phyloP scores from a whole-genome alignment of 1,284 basidiomycete species.

The Ceratobasidium sp. region DNA sequence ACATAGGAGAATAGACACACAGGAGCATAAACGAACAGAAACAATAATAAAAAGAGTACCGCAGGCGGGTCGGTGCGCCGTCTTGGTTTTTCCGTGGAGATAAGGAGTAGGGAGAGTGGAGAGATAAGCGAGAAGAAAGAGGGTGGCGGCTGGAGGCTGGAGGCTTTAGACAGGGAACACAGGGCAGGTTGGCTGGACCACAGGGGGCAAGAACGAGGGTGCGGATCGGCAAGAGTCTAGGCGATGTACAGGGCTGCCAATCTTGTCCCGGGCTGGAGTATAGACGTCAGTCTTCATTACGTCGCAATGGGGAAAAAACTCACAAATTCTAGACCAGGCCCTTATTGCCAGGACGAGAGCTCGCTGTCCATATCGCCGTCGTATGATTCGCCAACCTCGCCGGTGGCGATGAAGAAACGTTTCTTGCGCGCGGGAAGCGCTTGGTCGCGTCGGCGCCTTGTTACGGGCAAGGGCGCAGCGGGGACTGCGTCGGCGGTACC shows the following conservation, averaged over 20 bases:
- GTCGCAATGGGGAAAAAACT: background rate
- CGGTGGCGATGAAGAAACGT: conserved; percentile 20
- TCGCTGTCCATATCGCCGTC: conserved; percentile 41
- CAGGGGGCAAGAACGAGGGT: background rate
- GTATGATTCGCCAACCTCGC: conserved; percentile 27
- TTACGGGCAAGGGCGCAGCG: background rate
- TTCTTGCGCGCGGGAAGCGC: conserved; percentile 16
- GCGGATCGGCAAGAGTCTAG: conserved; percentile 8
- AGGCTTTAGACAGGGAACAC: background rate
- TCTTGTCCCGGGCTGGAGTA: background rate
- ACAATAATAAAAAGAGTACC: background rate
- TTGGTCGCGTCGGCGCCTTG: background rate
- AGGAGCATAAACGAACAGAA: background rate
- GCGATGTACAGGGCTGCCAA: conserved; percentile 3
- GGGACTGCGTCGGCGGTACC: conserved; percentile 21
- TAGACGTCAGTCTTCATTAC: background rate
- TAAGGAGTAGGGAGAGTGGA: background rate
- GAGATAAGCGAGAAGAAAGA: background rate
- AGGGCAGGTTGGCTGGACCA: background rate
- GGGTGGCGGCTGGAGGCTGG: conserved; percentile 8
- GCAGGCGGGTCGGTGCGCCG: background rate
- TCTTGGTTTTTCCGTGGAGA: background rate
- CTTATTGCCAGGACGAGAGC: conserved; percentile 20
- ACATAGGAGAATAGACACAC: conserved; percentile 10
- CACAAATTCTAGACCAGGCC: background rate